Evolutionary conservation across 75 land plant species (phyloP).

Genomic region (Selaginella tamariscina): DNA sequence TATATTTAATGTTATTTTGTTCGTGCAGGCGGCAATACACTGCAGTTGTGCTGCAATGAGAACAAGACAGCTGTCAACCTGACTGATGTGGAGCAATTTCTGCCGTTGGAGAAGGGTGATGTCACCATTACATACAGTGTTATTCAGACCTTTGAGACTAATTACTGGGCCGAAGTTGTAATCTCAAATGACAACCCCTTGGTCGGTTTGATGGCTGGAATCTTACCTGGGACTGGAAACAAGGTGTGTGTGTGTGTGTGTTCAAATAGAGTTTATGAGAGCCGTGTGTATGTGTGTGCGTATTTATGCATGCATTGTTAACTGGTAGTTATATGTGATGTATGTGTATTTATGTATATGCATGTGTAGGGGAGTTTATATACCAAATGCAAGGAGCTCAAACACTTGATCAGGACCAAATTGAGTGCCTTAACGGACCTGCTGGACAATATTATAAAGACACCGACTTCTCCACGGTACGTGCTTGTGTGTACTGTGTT

Average conservation of each 20-base stretch:
- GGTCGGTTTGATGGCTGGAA: conserved; percentile 85
- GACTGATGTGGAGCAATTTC: conserved; percentile 17
- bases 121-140: conserved; percentile 60
- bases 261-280: too few species aligned
- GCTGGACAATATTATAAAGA: conserved; percentile 33
- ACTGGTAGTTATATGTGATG: too few species aligned
- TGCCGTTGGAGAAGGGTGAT: conserved; percentile 47
- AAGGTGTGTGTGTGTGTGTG: too few species aligned
- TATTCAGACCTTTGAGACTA: conserved; percentile 32
- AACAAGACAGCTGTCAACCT: conserved; percentile 28
- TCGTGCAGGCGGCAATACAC: conserved; percentile 9
- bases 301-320: too few species aligned
- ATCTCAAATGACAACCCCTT: conserved; percentile 55
- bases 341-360: too few species aligned
- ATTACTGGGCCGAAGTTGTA: conserved; percentile 67
- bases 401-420: conserved; percentile 27
- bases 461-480: conserved; percentile 46
- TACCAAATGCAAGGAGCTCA: conserved; percentile 60
- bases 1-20: too few species aligned
- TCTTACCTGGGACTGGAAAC: conserved; percentile 79
- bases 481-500: too few species aligned
- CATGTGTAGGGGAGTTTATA: too few species aligned
- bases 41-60: conserved; percentile 60
- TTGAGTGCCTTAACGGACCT: conserved; percentile 51
- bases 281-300: too few species aligned